Conservation (phyloP, 2,329 filamentous ascomycete species). For the Coniochaeta prunicola region DNA sequence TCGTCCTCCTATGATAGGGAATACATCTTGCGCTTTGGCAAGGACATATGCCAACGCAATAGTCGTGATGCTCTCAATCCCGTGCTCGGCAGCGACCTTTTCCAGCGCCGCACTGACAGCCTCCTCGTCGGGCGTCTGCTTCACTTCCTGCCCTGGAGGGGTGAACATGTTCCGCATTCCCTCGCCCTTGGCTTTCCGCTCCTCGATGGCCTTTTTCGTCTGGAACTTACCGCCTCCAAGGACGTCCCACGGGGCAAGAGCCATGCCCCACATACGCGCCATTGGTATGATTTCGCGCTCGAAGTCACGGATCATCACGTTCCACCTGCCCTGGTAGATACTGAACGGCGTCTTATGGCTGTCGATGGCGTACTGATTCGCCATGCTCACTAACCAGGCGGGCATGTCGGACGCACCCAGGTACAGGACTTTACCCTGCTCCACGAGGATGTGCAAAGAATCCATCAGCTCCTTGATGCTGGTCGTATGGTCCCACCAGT, state of each 20-base stretch:
- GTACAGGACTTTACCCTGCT: conserved; percentile 33
- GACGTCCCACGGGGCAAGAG: conserved; percentile 51
- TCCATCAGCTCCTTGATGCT: conserved; percentile 35
- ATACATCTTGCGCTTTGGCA: conserved; percentile 43
- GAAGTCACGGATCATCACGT: conserved; percentile 24
- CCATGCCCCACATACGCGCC: conserved; percentile 37
- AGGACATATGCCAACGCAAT: conserved; percentile 47
- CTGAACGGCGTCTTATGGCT: conserved; percentile 64
- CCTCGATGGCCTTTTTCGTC: conserved; percentile 25
- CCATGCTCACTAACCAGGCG: conserved; percentile 55
- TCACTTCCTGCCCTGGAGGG: conserved; percentile 7
- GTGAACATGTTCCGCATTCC: conserved; percentile 22
- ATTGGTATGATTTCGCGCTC: conserved; percentile 27
- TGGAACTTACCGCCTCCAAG: conserved; percentile 46
- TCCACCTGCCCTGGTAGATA: conserved; percentile 63
- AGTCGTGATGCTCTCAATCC: conserved; percentile 48
- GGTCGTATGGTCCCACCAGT: conserved; percentile 36
- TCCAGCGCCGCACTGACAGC: conserved; percentile 51
- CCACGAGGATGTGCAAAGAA: conserved; percentile 30
- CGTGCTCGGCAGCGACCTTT: conserved; percentile 49
- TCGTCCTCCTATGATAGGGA: conserved; percentile 44
- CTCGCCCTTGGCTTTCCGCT: conserved; percentile 26
- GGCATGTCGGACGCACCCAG: conserved; percentile 47
- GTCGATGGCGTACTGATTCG: conserved; percentile 41
- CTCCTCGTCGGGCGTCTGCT: conserved; percentile 38